These are phyloP conservation scores for Lactifluus piperatus DNA, from an alignment of 768 basidiomycete species.

Conservation along the genomic window DNA sequence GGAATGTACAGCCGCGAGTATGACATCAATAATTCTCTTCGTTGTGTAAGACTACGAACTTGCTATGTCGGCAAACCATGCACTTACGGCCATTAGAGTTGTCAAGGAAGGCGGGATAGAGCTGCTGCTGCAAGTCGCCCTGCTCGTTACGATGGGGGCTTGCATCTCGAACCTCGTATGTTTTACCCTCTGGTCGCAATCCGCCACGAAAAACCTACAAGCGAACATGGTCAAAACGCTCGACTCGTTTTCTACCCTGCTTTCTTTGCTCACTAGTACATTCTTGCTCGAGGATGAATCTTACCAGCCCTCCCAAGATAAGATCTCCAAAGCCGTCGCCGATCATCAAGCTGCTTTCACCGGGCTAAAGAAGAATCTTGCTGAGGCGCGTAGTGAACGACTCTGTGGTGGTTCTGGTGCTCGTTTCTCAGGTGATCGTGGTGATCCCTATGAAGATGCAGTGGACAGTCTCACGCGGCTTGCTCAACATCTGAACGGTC, in stretches of 20 bases:
- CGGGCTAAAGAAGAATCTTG: slow-evolving; percentile 74
- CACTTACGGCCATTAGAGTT: slow-evolving; percentile 36
- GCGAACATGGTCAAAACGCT: slow-evolving; percentile 77
- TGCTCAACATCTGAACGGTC: slow-evolving; percentile 88
- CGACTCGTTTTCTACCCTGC: slow-evolving; percentile 80
- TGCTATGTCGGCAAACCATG: background rate
- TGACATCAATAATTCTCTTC: slow-evolving; percentile 77
- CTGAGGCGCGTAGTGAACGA: slow-evolving; percentile 86
- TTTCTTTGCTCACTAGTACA: slow-evolving; percentile 71
- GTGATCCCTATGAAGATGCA: slow-evolving; percentile 74
- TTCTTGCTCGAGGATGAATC: slow-evolving; percentile 75
- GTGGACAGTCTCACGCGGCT: slow-evolving; percentile 81
- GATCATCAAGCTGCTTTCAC: slow-evolving; percentile 87
- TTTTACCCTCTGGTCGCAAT: slow-evolving; percentile 75
- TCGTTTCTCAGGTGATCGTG: slow-evolving; percentile 18
- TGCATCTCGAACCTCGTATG: slow-evolving; percentile 78
- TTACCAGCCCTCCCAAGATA: slow-evolving; percentile 46
- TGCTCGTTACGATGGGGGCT: slow-evolving; percentile 72
- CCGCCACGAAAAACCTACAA: slow-evolving; percentile 77
- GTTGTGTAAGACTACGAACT: slow-evolving; percentile 47
- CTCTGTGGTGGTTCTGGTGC: slow-evolving; percentile 29
- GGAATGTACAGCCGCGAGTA: slow-evolving; percentile 56
- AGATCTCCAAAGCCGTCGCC: slow-evolving; percentile 71
- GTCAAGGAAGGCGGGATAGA: slow-evolving; percentile 84
- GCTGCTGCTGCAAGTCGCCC: slow-evolving; percentile 63